Evolutionary conservation across 257 asterid species (phyloP), one percentile per base, ranked within the genome.

Genomic region (Craterostigma plantagineum): DNA sequence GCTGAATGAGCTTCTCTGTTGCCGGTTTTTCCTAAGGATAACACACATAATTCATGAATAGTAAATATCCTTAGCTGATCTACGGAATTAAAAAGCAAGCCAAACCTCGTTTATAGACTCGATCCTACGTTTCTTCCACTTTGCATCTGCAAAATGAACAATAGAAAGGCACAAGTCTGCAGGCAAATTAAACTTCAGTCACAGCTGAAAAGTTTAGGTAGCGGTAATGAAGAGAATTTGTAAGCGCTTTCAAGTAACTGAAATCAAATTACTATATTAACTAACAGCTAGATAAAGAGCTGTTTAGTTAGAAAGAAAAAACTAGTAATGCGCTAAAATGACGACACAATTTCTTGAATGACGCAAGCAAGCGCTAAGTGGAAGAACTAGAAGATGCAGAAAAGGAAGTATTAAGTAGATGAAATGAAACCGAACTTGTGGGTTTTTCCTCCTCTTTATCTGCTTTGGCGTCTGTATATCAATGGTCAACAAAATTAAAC

Each of bases 41-140:
- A 2, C 30, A 23, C n/a, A 23, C 30, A 2, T 23, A 23, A 2
- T 23, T 23, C 2, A 2, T 23, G 4, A 23, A 23, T 6, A n/a
- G 30, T 23, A 23, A 23, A 23, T 23, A 2, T 23, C 30, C 30
- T 23, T 23, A 23, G 30, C 30, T 23, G 30, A 23, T 23, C 30
- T 23, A 23, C 2, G 30, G 30, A 23, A 54, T 12, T 36, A 53
- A 43, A 62, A 35, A 53, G 43, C 14, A 41, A 51, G 53, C 51
- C 68, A 53, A 57, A 81, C 95, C 95, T 79, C 92, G 43, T 61
- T 48, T 43, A 69, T 61, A 13, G 80, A 70, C 61, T 78, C 91
- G 57, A 72, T 52, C 70, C 71, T 82, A 45, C 86, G 72, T 63
- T 82, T 82, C 72, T 79, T 78, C 70, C 95, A 85, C 61, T 73